Percentiles rank a stretch among this genome's conserved stretches.
phyloP scores from a whole-genome alignment of 768 basidiomycete genomes.

The Epithele typhae region DNA sequence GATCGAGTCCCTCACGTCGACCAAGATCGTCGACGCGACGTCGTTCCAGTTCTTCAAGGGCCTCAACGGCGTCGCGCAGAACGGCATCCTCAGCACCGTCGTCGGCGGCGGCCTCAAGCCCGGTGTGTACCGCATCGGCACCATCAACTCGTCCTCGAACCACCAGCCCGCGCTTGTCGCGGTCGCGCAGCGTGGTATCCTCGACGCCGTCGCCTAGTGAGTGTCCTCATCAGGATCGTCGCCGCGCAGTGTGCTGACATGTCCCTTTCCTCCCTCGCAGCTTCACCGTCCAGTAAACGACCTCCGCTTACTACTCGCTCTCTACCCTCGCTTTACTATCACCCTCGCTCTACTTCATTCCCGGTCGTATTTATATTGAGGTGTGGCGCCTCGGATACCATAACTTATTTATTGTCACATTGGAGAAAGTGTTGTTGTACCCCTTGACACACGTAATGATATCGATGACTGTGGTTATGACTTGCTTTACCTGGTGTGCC shows the following conservation, averaged over 20 bases:
- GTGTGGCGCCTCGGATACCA: neutral
- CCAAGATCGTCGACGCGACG: conserved; percentile 40
- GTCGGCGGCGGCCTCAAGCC: conserved; percentile 39
- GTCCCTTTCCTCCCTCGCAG: neutral
- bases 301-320: neutral
- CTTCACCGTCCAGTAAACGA: neutral
- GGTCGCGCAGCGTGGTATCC: conserved; percentile 37
- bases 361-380: neutral
- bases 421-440: neutral
- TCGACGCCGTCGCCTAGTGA: conserved; percentile 38
- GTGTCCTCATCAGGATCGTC: conserved; percentile 3
- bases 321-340: neutral
- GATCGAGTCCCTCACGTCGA: conserved; percentile 37
- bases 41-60: conserved; percentile 65
- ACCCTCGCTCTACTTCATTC: neutral
- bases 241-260: neutral
- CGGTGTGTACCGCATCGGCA: conserved; percentile 37
- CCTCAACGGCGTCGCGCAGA: conserved; percentile 36
- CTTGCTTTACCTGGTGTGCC: too few species aligned
- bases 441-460: neutral
- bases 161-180: conserved; percentile 36
- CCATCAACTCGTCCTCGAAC: conserved; percentile 44
- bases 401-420: neutral
- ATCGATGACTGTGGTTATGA: neutral
- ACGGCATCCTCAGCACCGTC: conserved; percentile 34